A percentile compares a stretch with the other conserved stretches of the same genome.
phyloP scores from a whole-genome alignment of 2,329 filamentous ascomycete genomes.

The Fusarium oligoseptatum region DNA sequence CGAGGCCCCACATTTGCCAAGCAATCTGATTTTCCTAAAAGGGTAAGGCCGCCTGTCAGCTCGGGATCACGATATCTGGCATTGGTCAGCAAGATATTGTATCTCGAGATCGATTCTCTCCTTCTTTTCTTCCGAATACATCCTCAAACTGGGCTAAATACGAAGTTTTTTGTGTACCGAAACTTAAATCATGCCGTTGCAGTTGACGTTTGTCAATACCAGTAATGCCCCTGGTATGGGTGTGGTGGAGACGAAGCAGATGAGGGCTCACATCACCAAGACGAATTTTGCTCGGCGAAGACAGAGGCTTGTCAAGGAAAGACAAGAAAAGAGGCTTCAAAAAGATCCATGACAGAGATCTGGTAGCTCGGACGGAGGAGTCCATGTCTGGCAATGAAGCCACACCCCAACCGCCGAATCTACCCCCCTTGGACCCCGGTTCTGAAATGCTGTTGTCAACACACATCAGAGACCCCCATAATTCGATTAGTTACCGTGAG shows the following conservation, averaged over 20 bases:
- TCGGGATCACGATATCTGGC: background rate
- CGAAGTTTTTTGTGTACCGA: too few relatives aligned
- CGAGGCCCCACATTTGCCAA: slow-evolving; percentile 2
- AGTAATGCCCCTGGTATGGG: slow-evolving; percentile 25
- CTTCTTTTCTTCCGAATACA: background rate
- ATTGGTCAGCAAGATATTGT: background rate
- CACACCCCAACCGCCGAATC: background rate
- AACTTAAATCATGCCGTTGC: slow-evolving; percentile 3
- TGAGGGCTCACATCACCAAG: slow-evolving; percentile 39
- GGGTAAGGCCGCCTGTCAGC: background rate
- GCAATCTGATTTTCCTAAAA: slow-evolving; percentile 37
- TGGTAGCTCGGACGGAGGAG: background rate
- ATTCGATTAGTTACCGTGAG: slow-evolving; percentile 11
- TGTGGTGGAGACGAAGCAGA: slow-evolving; percentile 17
- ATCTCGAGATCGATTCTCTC: background rate
- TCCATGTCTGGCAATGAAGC: background rate
- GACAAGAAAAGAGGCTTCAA: background rate
- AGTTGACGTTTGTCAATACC: slow-evolving; percentile 38
- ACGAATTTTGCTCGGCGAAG: slow-evolving; percentile 36
- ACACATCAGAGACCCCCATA: background rate
- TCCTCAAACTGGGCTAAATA: background rate
- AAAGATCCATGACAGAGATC: background rate
- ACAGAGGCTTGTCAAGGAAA: slow-evolving; percentile 15
- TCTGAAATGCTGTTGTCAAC: background rate
- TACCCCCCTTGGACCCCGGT: background rate